These are phyloP conservation scores for Aspergillus unguis DNA, from an alignment of 2,329 filamentous ascomycete genomes.

Conservation along the genomic window DNA sequence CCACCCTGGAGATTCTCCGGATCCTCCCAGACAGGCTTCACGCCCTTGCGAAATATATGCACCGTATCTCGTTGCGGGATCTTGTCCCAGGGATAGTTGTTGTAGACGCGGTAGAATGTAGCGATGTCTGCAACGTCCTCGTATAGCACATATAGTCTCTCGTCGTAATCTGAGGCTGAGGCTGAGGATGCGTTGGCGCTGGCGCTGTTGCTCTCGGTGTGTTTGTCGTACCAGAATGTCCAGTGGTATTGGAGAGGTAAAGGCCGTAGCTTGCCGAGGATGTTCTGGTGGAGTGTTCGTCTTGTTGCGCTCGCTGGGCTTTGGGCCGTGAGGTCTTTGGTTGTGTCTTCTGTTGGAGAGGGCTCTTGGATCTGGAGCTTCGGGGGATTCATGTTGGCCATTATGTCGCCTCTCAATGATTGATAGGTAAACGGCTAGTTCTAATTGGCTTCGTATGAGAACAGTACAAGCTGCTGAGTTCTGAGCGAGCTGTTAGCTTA, in stretches of 20 bases:
- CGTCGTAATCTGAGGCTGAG: constrained; percentile 24
- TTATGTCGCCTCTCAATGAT: not conserved
- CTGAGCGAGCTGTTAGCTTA: no score
- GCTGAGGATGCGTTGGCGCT: not conserved
- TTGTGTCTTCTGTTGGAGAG: constrained; percentile 17
- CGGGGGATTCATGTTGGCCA: constrained; percentile 18
- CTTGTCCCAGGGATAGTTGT: constrained; percentile 73
- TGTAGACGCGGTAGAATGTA: constrained; percentile 73
- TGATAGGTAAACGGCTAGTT: not conserved
- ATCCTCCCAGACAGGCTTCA: constrained; percentile 79
- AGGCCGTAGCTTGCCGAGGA: constrained; percentile 45
- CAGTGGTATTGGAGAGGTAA: constrained; percentile 48
- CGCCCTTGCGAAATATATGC: constrained; percentile 75
- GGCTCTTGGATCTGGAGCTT: constrained; percentile 20
- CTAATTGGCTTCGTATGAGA: no score
- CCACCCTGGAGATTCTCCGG: constrained; percentile 80
- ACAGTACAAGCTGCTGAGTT: no score
- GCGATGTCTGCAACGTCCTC: constrained; percentile 43
- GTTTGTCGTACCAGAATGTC: constrained; percentile 48
- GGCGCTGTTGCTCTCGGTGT: constrained; percentile 21
- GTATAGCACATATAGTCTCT: constrained; percentile 37
- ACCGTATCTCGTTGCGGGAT: constrained; percentile 75
- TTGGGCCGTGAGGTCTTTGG: constrained; percentile 5
- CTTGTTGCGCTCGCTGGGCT: constrained; percentile 20
- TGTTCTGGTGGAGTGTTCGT: constrained; percentile 41